A percentile compares a stretch with the other conserved stretches of the same genome.
Evolutionary conservation across 768 basidiomycete genomes (phyloP).

Genomic region (Crepidotus variabilis): DNA sequence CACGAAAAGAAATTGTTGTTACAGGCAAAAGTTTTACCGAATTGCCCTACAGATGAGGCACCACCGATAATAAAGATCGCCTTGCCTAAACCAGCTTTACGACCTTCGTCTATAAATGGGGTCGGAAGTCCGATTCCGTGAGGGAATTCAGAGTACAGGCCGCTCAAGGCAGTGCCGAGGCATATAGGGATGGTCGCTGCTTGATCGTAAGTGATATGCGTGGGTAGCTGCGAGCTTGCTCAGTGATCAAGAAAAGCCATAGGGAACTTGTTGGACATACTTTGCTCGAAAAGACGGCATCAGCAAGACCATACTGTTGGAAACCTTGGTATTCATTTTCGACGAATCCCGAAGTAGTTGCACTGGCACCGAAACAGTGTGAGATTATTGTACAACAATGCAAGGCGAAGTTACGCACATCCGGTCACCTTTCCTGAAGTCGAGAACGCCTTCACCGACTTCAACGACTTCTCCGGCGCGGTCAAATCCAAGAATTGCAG

Average conservation of each 20-base stretch:
- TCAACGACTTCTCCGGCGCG: slow-evolving; percentile 44
- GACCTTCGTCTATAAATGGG: slow-evolving; percentile 19
- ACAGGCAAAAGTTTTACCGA: too few relatives aligned
- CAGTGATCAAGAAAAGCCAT: not conserved
- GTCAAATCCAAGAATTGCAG: slow-evolving; percentile 44
- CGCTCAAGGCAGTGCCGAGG: slow-evolving; percentile 32
- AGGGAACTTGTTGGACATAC: not conserved
- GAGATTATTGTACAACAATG: not conserved
- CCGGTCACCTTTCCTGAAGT: slow-evolving; percentile 44
- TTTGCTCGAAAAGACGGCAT: slow-evolving; percentile 10
- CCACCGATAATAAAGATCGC: slow-evolving; percentile 1
- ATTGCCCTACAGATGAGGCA: not conserved
- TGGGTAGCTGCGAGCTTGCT: slow-evolving; percentile 27
- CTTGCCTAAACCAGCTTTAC: slow-evolving; percentile 23
- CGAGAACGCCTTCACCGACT: slow-evolving; percentile 46
- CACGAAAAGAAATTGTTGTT: too few relatives aligned
- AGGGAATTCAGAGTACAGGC: slow-evolving; percentile 24
- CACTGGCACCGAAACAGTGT: not conserved
- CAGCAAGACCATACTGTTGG: slow-evolving; percentile 25
- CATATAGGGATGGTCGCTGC: slow-evolving; percentile 39
- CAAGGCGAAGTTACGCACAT: slow-evolving; percentile 31
- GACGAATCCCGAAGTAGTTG: not conserved
- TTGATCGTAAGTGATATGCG: slow-evolving; percentile 32
- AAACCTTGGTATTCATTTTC: slow-evolving; percentile 13
- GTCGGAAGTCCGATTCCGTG: slow-evolving; percentile 20